Percentiles rank a stretch among this genome's conserved stretches.
phyloP scores from a whole-genome alignment of 2,329 filamentous ascomycete species.

The Sporothrix pallida region DNA sequence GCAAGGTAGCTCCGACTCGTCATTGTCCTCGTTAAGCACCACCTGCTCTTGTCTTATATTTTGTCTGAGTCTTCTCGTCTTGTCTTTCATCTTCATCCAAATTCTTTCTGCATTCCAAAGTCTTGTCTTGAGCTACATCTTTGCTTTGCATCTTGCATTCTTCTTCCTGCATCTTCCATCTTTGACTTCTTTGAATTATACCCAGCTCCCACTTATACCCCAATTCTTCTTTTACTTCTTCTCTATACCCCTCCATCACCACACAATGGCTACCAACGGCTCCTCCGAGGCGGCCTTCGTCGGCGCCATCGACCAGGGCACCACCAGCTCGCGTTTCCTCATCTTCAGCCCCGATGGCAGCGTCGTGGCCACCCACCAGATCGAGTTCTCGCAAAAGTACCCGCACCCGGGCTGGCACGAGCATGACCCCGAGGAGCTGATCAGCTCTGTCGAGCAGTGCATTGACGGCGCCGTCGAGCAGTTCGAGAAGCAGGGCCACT shows the following conservation, averaged over 20 bases:
- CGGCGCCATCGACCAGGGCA: constrained; percentile 89
- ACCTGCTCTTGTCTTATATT: constrained; percentile 1
- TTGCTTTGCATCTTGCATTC: neutral
- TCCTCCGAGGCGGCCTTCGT: constrained; percentile 65
- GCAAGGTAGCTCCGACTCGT: constrained; percentile 14
- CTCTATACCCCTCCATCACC: neutral
- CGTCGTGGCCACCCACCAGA: constrained; percentile 80
- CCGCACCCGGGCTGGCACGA: constrained; percentile 91
- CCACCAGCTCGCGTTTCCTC: constrained; percentile 85
- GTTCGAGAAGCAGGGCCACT: constrained; percentile 72
- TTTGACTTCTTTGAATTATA: constrained; percentile 6
- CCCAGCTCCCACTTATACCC: neutral
- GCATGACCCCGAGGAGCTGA: constrained; percentile 79
- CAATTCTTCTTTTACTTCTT: neutral
- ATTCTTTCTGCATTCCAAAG: neutral
- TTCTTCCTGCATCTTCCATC: neutral
- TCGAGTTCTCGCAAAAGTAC: constrained; percentile 85
- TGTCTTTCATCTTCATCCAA: constrained; percentile 1
- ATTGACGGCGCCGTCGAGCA: constrained; percentile 76
- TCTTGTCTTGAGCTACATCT: neutral
- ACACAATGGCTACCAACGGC: constrained; percentile 41
- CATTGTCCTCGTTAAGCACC: constrained; percentile 24
- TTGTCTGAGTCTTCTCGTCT: neutral
- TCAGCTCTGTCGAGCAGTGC: constrained; percentile 76
- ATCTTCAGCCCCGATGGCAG: constrained; percentile 83